phyloP scores from a whole-genome alignment of 2,329 filamentous ascomycete genomes.

The Juglanconis sp. region DNA sequence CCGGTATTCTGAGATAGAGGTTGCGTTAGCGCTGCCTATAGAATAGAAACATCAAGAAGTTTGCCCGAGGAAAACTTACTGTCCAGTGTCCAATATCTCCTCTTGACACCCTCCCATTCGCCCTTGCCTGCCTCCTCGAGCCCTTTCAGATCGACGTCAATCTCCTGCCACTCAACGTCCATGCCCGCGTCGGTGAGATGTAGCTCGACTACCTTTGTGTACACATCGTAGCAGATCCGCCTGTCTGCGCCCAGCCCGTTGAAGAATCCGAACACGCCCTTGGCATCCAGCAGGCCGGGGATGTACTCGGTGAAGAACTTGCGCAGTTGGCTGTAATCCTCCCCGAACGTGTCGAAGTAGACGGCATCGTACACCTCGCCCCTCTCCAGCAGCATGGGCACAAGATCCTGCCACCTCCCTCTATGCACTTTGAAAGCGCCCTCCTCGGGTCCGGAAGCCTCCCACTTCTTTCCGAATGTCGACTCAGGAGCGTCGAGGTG shows the following conservation, averaged over 20 bases:
- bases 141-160: constrained; percentile 65
- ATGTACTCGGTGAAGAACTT: constrained; percentile 87
- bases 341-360: constrained; percentile 97
- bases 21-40: constrained; percentile 24
- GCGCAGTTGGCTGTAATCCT: constrained; percentile 82
- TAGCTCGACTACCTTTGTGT: constrained; percentile 87
- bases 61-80: constrained; percentile 41
- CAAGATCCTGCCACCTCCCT: constrained; percentile 78
- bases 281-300: constrained; percentile 69
- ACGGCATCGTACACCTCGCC: constrained; percentile 79
- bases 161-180: constrained; percentile 81
- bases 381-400: constrained; percentile 64
- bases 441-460: constrained; percentile 50
- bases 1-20: constrained; percentile 55
- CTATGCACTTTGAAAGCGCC: constrained; percentile 71
- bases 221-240: constrained; percentile 93
- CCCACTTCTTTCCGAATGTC: constrained; percentile 55
- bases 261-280: constrained; percentile 81
- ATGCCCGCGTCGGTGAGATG: constrained; percentile 85
- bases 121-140: constrained; percentile 65
- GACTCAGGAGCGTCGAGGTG: constrained; percentile 52
- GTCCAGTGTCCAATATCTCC: constrained; percentile 86
- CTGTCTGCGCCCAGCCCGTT: constrained; percentile 91
- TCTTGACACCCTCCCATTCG: constrained; percentile 84
- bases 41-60: constrained; percentile 11